A percentile compares a stretch with the other conserved stretches of the same genome.
These are phyloP conservation scores for Chrysoporthe austroafricana DNA, from an alignment of 2,329 filamentous ascomycete genomes.

Conservation along the genomic window DNA sequence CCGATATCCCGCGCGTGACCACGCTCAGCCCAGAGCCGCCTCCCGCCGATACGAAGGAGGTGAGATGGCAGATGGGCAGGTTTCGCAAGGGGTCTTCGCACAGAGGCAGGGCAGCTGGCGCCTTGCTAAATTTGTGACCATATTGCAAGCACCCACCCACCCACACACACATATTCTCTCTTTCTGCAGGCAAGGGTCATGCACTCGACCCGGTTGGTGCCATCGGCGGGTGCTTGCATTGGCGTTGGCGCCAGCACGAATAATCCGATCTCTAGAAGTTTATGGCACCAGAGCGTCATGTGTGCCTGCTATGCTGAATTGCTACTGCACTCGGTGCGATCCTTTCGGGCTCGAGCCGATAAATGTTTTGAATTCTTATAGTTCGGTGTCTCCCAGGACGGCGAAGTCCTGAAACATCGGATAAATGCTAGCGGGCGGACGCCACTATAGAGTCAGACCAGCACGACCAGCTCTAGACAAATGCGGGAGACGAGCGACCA, in stretches of 20 bases:
- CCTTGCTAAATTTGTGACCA: slow-evolving; percentile 1
- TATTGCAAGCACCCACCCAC: neutral
- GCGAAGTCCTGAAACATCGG: neutral
- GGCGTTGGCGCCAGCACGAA: neutral
- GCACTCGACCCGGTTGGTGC: neutral
- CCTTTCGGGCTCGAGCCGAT: neutral
- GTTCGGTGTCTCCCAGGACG: neutral
- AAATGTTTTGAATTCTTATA: neutral
- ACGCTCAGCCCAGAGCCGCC: neutral
- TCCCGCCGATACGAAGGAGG: neutral
- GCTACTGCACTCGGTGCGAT: neutral
- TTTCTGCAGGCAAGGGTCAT: neutral
- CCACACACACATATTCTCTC: neutral
- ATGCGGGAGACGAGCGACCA: neutral
- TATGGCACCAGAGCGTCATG: neutral
- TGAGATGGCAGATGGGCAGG: neutral
- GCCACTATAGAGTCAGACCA: no score
- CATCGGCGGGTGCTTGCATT: slow-evolving; percentile 6
- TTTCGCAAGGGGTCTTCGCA: neutral
- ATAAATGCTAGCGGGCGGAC: neutral
- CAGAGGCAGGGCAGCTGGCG: neutral
- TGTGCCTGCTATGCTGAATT: neutral
- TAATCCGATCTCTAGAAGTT: no score
- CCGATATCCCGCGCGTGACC: neutral
- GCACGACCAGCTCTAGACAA: neutral